Evolutionary conservation across 805 yeast species (phyloP), one percentile per base, ranked within the genome.

Genomic region (Saccharomyces eubayanus): DNA sequence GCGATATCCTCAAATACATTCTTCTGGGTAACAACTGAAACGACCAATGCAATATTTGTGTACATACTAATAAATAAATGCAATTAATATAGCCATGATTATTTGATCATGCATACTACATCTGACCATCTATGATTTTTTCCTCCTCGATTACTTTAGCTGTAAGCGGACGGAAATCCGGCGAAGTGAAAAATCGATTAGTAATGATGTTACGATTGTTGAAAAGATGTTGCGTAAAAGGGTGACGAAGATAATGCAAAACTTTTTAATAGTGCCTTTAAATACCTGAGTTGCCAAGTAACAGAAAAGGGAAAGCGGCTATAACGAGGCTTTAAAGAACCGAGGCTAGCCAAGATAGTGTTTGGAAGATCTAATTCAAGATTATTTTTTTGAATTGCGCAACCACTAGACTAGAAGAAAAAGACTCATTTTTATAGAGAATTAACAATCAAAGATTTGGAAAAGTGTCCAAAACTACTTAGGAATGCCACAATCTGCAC

Each of bases 1-100:
- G 96, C 67, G 99, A 94, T 69, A 91, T 94, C 53, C 77, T 94
- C 62, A 81, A 82, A 67, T 94, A 92, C 67, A 80, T 92, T 48
- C 75, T 91, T 55, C 80, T 83, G 63, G 89, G 87, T 29, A 86
- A 74, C 55, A 58, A 62, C 46, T 62, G 52, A 59, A 31, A 20
- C 46, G 36, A 10, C 21, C 49, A 16, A 36, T 36, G 43, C 6
- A 11, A 36, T 24, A 14, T 28, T 28, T 31, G 43, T 36, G 43
- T 36, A 36, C 43, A 36, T 36, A 36, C 43, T 36, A n/a, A 36
- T 36, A 36, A 16, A 36, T 36, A 36, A 36, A 36, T 36, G 24
- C 24, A 36, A 36, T 16, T 16, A 36, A 36, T 36, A 36, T 6
- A 36, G 43, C 8, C 24, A 16, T 36, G 24, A 36, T 36, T 36